Conservation (phyloP, 495 filamentous ascomycete genomes). For the Talaromyces trachyspermus region DNA sequence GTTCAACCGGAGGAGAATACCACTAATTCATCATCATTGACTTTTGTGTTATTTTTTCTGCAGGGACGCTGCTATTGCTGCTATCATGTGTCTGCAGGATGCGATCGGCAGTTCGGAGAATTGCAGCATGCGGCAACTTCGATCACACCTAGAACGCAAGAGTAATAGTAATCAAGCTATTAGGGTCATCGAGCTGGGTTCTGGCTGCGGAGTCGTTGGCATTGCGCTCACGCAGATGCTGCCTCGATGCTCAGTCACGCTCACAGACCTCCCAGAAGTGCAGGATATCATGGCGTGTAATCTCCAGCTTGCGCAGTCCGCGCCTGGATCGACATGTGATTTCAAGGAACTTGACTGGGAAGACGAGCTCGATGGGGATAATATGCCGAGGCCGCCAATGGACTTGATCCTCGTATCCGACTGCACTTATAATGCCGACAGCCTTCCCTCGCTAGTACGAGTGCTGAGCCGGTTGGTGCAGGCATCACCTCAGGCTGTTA, state of each 20-base stretch:
- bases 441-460: constrained; percentile 63
- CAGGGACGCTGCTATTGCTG: constrained; percentile 65
- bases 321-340: constrained; percentile 27
- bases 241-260: constrained; percentile 47
- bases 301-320: constrained; percentile 35
- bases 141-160: constrained; percentile 17
- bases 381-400: constrained; percentile 36
- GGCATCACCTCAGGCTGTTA: constrained; percentile 41
- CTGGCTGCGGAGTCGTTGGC: constrained; percentile 80
- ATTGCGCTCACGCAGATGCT: constrained; percentile 60
- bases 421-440: constrained; percentile 92
- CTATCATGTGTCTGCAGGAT: constrained; percentile 37
- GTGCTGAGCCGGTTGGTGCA: constrained; percentile 53
- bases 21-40: too few species aligned
- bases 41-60: too few species aligned
- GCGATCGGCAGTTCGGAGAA: constrained; percentile 10
- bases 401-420: constrained; percentile 80
- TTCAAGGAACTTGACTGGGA: constrained; percentile 77
- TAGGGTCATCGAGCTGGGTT: constrained; percentile 69
- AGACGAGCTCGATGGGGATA: constrained; percentile 31
- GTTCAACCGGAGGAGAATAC: constrained; percentile 5
- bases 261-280: constrained; percentile 81
- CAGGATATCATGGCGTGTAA: constrained; percentile 55
- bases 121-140: constrained; percentile 19
- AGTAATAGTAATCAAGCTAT: constrained; percentile 24